Conservation (phyloP, 257 asterid genomes). For the Solanum lycopersicoides region DNA sequence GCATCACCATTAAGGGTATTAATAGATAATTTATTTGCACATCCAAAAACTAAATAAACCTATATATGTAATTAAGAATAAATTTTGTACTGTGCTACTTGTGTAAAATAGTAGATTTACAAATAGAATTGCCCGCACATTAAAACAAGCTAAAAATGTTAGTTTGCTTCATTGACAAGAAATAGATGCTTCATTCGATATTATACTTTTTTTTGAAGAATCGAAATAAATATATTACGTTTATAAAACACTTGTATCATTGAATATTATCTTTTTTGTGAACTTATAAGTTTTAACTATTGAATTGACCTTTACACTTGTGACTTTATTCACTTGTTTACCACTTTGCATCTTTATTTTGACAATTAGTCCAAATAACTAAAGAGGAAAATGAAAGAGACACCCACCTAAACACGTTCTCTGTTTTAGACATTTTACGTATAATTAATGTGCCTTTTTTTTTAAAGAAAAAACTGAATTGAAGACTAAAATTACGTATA, state of each 20-base stretch:
- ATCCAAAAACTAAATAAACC: not conserved
- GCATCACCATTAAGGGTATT: not conserved
- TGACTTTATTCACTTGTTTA: not conserved
- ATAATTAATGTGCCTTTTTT: not conserved
- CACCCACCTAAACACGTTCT: not conserved
- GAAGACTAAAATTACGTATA: not conserved
- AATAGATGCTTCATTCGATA: no score
- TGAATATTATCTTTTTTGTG: not conserved
- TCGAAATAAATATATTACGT: not conserved
- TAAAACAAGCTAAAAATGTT: no score
- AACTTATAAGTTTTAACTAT: not conserved
- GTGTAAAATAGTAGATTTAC: not conserved
- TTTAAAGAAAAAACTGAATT: not conserved
- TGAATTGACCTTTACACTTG: not conserved
- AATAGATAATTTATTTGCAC: not conserved
- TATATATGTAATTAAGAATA: not conserved
- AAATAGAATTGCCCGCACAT: not conserved
- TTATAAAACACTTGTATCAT: not conserved
- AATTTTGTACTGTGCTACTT: not conserved
- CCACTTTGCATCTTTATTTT: not conserved
- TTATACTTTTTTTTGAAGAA: no score
- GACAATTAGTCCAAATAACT: not conserved
- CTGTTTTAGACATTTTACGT: not conserved
- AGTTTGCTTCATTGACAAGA: no score
- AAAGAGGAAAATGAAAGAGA: not conserved